phyloP scores from a whole-genome alignment of 2,329 filamentous ascomycete species.

The Metarhizium brunneum region DNA sequence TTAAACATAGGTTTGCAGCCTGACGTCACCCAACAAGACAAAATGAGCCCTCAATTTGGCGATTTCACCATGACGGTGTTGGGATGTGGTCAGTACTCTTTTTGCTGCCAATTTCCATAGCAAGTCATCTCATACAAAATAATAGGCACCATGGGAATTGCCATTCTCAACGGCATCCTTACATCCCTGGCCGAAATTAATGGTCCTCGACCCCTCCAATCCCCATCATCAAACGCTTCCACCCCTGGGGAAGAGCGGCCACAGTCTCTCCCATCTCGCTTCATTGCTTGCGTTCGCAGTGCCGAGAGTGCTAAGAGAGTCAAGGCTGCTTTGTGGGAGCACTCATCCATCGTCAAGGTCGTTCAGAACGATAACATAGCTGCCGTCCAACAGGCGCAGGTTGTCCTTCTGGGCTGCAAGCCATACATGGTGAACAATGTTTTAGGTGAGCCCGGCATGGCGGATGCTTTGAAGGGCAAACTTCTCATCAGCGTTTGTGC shows the following conservation, averaged over 20 bases:
- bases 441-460: slow-evolving; percentile 58
- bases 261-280: slow-evolving; percentile 56
- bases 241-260: slow-evolving; percentile 41
- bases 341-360: slow-evolving; percentile 54
- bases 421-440: slow-evolving; percentile 64
- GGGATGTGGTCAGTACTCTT: slow-evolving; percentile 58
- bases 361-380: slow-evolving; percentile 63
- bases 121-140: background rate
- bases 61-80: slow-evolving; percentile 69
- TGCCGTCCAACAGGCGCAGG: slow-evolving; percentile 58
- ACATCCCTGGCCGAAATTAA: slow-evolving; percentile 52
- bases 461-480: slow-evolving; percentile 66
- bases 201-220: slow-evolving; percentile 34
- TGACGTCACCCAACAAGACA: background rate
- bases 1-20: background rate
- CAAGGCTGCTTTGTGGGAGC: slow-evolving; percentile 52
- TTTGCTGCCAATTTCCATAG: background rate
- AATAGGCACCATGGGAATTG: slow-evolving; percentile 73
- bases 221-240: slow-evolving; percentile 30
- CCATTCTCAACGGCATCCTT: slow-evolving; percentile 74
- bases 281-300: slow-evolving; percentile 73
- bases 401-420: slow-evolving; percentile 74
- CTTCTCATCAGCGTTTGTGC: slow-evolving; percentile 74
- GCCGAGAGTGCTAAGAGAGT: slow-evolving; percentile 61
- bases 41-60: slow-evolving; percentile 20